Evolutionary conservation across 768 basidiomycete species (phyloP).

Genomic region (Suillus alpinus): DNA sequence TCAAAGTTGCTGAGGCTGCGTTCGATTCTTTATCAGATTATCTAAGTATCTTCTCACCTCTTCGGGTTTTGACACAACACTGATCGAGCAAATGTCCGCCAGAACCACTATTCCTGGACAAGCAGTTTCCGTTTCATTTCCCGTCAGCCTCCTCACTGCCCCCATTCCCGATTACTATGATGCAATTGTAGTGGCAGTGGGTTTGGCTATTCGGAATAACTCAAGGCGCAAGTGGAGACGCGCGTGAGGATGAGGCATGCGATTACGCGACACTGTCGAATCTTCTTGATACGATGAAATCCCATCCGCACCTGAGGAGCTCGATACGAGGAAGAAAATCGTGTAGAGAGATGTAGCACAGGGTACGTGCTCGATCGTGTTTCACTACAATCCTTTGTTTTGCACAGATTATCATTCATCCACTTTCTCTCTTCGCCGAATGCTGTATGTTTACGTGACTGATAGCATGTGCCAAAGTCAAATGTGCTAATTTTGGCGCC

Average conservation of each 20-base stretch:
- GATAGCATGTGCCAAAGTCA: slow-evolving; percentile 33
- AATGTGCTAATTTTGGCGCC: slow-evolving; percentile 55
- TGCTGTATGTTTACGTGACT: slow-evolving; percentile 1
- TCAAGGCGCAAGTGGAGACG: slow-evolving; percentile 50
- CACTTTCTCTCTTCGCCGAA: slow-evolving; percentile 6
- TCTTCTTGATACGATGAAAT: slow-evolving; percentile 53
- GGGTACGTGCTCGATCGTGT: slow-evolving; percentile 21
- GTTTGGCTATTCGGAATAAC: slow-evolving; percentile 58
- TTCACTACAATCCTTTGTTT: background rate
- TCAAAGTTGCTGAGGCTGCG: slow-evolving; percentile 26
- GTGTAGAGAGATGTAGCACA: slow-evolving; percentile 42
- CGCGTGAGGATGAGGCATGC: slow-evolving; percentile 44
- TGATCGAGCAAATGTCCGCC: background rate
- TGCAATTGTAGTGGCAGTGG: slow-evolving; percentile 63
- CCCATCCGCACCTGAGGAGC: slow-evolving; percentile 33
- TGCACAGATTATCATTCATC: background rate
- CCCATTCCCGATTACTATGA: slow-evolving; percentile 47
- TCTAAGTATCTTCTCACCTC: background rate
- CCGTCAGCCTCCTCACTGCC: slow-evolving; percentile 33
- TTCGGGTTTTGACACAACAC: background rate
- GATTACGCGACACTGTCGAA: slow-evolving; percentile 71
- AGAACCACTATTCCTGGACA: slow-evolving; percentile 20
- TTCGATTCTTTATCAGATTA: too few species aligned
- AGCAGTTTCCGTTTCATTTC: slow-evolving; percentile 75
- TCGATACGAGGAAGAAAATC: slow-evolving; percentile 44